phyloP scores from a whole-genome alignment of 192 early-diverging fungal genomes.

The Anaeromyces robustus region DNA sequence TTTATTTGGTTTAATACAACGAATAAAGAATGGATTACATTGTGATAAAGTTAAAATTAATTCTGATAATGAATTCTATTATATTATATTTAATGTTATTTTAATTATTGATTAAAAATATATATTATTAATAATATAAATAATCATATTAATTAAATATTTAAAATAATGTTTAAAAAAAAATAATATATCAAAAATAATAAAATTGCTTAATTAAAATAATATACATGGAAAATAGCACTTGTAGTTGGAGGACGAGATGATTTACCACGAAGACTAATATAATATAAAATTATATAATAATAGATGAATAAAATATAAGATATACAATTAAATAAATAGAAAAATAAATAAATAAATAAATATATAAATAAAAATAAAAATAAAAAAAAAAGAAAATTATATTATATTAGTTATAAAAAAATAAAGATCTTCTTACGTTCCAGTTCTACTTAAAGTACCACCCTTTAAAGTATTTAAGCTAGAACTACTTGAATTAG shows the following conservation, averaged over 20 bases:
- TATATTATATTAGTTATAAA: not conserved
- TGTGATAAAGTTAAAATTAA: constrained; percentile 24
- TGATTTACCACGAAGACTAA: not conserved
- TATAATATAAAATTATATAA: not conserved
- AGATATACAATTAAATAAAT: too few relatives aligned
- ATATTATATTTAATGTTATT: constrained; percentile 4
- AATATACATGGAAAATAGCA: not conserved
- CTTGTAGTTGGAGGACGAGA: not conserved
- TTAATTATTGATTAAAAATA: too few relatives aligned
- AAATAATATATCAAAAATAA: too few relatives aligned
- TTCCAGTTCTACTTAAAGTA: not conserved
- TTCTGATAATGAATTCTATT: constrained; percentile 15
- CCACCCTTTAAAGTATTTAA: not conserved
- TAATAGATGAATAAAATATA: too few relatives aligned
- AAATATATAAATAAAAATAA: too few relatives aligned
- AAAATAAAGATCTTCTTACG: not conserved
- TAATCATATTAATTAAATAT: too few relatives aligned
- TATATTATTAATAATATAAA: too few relatives aligned
- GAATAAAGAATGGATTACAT: constrained; percentile 36
- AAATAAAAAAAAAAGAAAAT: too few relatives aligned
- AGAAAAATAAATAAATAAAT: too few relatives aligned
- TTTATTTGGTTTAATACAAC: constrained; percentile 40
- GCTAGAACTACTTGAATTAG: constrained; percentile 9
- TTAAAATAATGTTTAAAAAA: too few relatives aligned
- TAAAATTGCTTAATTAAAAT: not conserved